Base-by-base conservation (phyloP, 306 rosid species). In the Astragalus membranaceus region DNA sequence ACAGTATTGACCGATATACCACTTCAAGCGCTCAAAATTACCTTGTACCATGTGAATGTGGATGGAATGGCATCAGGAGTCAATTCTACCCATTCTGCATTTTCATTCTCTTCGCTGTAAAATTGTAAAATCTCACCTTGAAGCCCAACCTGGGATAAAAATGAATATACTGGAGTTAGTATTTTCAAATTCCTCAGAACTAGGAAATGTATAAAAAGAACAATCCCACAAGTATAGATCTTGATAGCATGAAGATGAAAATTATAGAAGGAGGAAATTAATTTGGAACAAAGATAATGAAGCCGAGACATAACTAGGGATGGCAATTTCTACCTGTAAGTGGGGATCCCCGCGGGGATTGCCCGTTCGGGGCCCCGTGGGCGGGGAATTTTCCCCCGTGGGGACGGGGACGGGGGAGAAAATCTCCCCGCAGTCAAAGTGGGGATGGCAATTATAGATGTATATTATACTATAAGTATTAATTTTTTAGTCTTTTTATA, bases 31-130 rank as follows among this genome's bases (percentile, higher is more conserved):
- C 61, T 49, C 37, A 46, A 10, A 11, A 49, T 63, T 89, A 93
- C 98, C 98, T 93, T 93, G 85, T 93, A 93, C 98, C 98, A 93
- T 67, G 96, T 77, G 77, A 90, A 90, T 0, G 83, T 75, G 61
- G 97, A 85, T 23, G 92, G 89, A 73, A 53, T 63, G 44, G 82
- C 83, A 72, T 85, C 93, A 14, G 67, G 79, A 10, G 82, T 76
- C 70, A 90, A 70, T 63, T 84, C 82, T 78, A 69, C 78, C 98
- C 98, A 93, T 53, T 65, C 81, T 10, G 85, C 85, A 61, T 86
- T 85, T 13, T 88, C 83, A 69, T 73, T 82, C 58, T 78, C 92
- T 83, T 85, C 89, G 44, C 78, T 54, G 77, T 88, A 88, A 77
- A 71, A 79, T 69, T 86, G 78, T 6, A 81, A 74, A 72, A 78